Conservation (phyloP, 768 basidiomycete genomes). For the Melanogaster broomeanus region DNA sequence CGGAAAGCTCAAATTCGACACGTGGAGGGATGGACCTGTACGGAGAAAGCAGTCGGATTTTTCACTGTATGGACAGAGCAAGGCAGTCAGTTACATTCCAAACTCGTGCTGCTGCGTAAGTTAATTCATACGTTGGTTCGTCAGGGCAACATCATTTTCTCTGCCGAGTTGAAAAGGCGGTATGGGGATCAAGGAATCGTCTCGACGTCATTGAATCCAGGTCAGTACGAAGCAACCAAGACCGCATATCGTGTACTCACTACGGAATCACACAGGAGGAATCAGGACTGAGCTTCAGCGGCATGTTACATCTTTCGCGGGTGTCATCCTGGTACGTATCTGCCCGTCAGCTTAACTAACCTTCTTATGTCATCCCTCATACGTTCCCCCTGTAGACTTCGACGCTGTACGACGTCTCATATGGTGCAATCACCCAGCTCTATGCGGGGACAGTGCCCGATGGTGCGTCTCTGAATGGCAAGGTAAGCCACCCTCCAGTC, state of each 20-base stretch:
- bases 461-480: conserved; percentile 44
- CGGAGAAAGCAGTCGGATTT: conserved; percentile 4
- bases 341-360: neutral
- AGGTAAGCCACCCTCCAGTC: conserved; percentile 29
- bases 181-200: conserved; percentile 47
- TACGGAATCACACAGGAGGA: neutral
- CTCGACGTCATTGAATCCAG: conserved; percentile 45
- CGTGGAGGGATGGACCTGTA: conserved; percentile 28
- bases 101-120: neutral
- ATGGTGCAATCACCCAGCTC: conserved; percentile 52
- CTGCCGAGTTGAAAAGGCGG: conserved; percentile 41
- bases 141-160: conserved; percentile 48
- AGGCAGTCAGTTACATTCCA: conserved; percentile 23
- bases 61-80: conserved; percentile 31
- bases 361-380: neutral
- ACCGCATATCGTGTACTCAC: neutral
- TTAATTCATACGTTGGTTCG: neutral
- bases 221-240: conserved; percentile 13
- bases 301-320: neutral
- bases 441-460: conserved; percentile 50
- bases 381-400: neutral
- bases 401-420: conserved; percentile 31
- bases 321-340: conserved; percentile 11
- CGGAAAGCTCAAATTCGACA: conserved; percentile 24
- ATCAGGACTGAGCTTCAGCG: conserved; percentile 6